Evolutionary conservation across 225 moss, liverwort and hornwort species (phyloP).

Genomic region (Thuidium tamariscinum): DNA sequence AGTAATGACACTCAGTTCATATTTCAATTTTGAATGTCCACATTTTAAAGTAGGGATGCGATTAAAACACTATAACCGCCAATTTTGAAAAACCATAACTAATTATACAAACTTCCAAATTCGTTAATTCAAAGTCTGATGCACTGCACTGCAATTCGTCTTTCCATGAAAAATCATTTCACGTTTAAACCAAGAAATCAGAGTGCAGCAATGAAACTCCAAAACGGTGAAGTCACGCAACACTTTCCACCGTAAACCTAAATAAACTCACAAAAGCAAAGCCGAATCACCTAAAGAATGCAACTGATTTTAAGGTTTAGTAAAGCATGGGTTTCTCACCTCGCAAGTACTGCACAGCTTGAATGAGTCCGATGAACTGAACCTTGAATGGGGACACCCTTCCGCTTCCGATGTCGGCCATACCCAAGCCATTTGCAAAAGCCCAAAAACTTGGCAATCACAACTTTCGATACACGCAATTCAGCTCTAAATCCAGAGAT

Average conservation of each 20-base stretch:
- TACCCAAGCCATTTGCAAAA: too few species aligned
- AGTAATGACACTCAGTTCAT: neutral
- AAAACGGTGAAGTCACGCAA: neutral
- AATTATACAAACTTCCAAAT: neutral
- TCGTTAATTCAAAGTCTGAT: neutral
- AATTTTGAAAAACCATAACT: neutral
- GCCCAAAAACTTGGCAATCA: too few species aligned
- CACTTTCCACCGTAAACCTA: neutral
- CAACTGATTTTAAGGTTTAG: neutral
- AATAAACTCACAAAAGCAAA: neutral
- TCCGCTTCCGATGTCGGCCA: too few species aligned
- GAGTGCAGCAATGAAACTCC: neutral
- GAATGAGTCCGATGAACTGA: slow-evolving; percentile 38
- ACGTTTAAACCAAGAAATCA: neutral
- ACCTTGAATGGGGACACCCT: slow-evolving; percentile 32
- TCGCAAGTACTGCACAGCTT: slow-evolving; percentile 43
- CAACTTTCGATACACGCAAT: too few species aligned
- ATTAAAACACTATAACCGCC: neutral
- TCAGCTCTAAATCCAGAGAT: too few species aligned
- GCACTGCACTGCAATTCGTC: neutral
- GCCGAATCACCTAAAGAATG: neutral
- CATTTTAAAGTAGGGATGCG: neutral
- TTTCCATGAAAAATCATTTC: neutral
- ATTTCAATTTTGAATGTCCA: too few species aligned
- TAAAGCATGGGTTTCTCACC: neutral